These are phyloP conservation scores for Trametes sp. DNA, from an alignment of 1,284 basidiomycete genomes.

Conservation along the genomic window DNA sequence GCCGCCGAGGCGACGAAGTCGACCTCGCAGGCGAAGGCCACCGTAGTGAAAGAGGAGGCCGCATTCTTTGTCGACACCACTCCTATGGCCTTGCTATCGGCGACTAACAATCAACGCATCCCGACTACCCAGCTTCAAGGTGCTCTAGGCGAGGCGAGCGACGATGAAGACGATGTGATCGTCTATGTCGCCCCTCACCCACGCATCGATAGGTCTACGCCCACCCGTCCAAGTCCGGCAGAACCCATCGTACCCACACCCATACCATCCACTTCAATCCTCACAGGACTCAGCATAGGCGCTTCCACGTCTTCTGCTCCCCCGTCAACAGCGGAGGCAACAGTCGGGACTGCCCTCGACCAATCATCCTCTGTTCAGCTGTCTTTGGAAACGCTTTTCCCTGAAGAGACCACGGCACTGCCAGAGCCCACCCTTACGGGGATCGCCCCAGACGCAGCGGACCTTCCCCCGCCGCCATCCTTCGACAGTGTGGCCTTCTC, in stretches of 20 bases:
- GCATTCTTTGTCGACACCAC: conserved; percentile 44
- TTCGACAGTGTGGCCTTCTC: conserved; percentile 36
- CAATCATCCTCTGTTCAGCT: conserved; percentile 3
- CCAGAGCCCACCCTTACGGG: not conserved
- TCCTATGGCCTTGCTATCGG: conserved; percentile 26
- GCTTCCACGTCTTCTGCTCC: not conserved
- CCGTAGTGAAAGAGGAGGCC: conserved; percentile 47
- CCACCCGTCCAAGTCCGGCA: not conserved
- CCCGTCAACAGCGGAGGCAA: not conserved
- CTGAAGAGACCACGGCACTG: conserved; percentile 2
- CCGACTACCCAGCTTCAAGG: conserved; percentile 27
- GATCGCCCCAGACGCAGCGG: conserved; percentile 9
- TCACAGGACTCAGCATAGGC: conserved; percentile 38
- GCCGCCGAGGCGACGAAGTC: conserved; percentile 31
- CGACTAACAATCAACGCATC: conserved; percentile 4
- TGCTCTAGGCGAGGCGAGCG: conserved; percentile 32
- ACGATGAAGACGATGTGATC: conserved; percentile 50
- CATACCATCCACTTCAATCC: conserved; percentile 39
- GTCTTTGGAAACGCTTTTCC: conserved; percentile 24
- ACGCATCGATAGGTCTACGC: conserved; percentile 33
- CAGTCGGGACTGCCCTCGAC: not conserved
- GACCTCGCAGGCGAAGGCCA: conserved; percentile 23
- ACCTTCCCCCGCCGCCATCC: conserved; percentile 19
- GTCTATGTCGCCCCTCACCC: conserved; percentile 52
- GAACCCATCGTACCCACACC: not conserved